Base-by-base conservation (phyloP, 331 rosid species). In the Stylosanthes scabra region DNA sequence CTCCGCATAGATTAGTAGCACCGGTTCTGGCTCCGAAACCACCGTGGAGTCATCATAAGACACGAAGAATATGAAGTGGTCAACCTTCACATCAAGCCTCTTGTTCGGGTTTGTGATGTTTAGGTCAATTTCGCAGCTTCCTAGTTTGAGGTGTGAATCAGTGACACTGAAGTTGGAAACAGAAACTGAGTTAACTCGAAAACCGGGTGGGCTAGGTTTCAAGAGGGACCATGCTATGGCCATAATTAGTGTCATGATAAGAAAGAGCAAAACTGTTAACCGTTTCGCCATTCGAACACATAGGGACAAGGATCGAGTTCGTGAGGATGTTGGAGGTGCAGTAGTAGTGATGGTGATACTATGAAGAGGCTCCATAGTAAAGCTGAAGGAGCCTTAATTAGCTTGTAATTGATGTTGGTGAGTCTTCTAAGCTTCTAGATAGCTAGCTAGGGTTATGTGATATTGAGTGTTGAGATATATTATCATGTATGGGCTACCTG, bases 31-130 rank as follows among this genome's bases (percentile, higher is more conserved):
- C 6, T 4, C 12, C 9, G 9, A 3, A 0, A 45, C 9, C 20
- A 75, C 12, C 49, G 28, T 27, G 1, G 31, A 9, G 7, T 16
- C 15, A 31, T 65, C n/a, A n/a, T n/a, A 75, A 16, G 16, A 29
- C 41, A 66, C 73, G 9, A 0, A 65, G 7, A 65, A 4, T 2
- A 2, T 11, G 51, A 75, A 66, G 34, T 3, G 14, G 28, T 75
- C 79, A 4, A 75, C 49, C 11, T 0, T 6, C 11, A 55, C 46
- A 15, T 57, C 39, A 3, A 75, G 7, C 56, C 66, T 75, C 64
- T 45, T 55, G 79, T 75, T 75, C 65, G 73, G 66, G 49, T 75
- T 75, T 56, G 20, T 65, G 44, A 75, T 66, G 60, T 9, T 66
- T 14, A 75, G n/a, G 44, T 14, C 67, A 1, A 65, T 9, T 28